Conservation (phyloP, 768 basidiomycete species). For the Russula virescens region DNA sequence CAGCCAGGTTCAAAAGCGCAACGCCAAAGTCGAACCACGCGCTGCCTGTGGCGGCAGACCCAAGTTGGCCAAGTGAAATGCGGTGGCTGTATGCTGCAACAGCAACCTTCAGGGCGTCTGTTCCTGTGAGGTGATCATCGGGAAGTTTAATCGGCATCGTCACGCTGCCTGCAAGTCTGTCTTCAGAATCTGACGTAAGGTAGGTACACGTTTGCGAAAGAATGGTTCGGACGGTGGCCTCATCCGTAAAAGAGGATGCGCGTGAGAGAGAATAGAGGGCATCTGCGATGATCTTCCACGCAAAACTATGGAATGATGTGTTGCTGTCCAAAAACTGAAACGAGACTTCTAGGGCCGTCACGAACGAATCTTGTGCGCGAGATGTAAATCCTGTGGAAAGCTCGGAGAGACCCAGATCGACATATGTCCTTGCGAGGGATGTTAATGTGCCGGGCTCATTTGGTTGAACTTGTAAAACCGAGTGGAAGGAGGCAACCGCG, state of each 20-base stretch:
- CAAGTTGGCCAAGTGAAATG: constrained; percentile 49
- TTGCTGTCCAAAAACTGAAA: constrained; percentile 45
- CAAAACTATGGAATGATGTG: constrained; percentile 60
- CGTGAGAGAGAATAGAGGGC: constrained; percentile 61
- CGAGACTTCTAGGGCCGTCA: constrained; percentile 50
- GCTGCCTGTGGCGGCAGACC: constrained; percentile 46
- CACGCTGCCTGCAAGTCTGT: constrained; percentile 40
- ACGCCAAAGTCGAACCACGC: constrained; percentile 73
- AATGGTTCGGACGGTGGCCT: constrained; percentile 33
- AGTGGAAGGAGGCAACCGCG: constrained; percentile 62
- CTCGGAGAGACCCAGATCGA: constrained; percentile 67
- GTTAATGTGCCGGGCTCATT: constrained; percentile 67
- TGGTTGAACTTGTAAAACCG: constrained; percentile 50
- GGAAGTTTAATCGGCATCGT: constrained; percentile 27
- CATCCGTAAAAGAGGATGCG: constrained; percentile 45
- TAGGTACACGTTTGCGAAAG: constrained; percentile 36
- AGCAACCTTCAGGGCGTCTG: constrained; percentile 45
- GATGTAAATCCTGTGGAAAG: constrained; percentile 61
- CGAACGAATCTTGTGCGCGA: constrained; percentile 69
- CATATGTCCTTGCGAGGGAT: constrained; percentile 62
- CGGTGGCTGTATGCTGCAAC: constrained; percentile 57
- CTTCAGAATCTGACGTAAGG: constrained; percentile 37
- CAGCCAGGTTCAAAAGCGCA: constrained; percentile 48
- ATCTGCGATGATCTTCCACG: constrained; percentile 85
- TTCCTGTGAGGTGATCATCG: constrained; percentile 26